Evolutionary conservation across 2,329 filamentous ascomycete genomes (phyloP), one percentile per base, ranked within the genome.

Genomic region (Claviceps africana): DNA sequence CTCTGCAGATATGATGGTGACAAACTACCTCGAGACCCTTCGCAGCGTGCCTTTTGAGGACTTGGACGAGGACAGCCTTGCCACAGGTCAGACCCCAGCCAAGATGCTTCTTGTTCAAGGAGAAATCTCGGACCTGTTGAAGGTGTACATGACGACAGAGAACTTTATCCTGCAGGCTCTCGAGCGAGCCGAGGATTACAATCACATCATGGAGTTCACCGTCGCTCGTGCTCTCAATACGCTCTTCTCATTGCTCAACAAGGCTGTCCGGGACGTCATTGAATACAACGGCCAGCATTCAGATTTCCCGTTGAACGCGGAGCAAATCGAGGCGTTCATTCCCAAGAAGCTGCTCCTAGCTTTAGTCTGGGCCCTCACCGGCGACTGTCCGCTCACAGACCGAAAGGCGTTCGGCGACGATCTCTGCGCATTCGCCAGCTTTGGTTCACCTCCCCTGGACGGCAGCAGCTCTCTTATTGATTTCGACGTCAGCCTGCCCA

Each of bases 161-260:
- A 77, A 87, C 59, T 91, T 98, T 61, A 82, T 97, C 44, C 71
- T 83, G 30, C 83, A 85, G 56, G 86, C 84, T 3, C 77, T 98
- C 4, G 77, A 83, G 51, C 78, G 88, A 64, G 89, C 91, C 4
- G 77, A 80, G 60, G 77, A 79, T 57, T 94, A 88, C 72, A 87
- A 85, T 57, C 93, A 99, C 67, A 98, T 99, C 65, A 99, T 99
- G 93, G 88, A 96, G 60, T 98, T 93, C 65, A 97, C 93, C 0
- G 78, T 87, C 48, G 88, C 91, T 48, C 87, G 93, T 53, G 91
- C 88, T 4, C 77, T 99, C 37, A 93, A 84, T 56, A 98, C 93
- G 0, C 72, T 98, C 21, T 98, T 98, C 73, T 97, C 91, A 44
- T 76, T 99, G 28, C 73, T 99, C 53, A 96, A 96, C 70, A 97